phyloP scores from a whole-genome alignment of 306 rosid species.

The Malus fusca region DNA sequence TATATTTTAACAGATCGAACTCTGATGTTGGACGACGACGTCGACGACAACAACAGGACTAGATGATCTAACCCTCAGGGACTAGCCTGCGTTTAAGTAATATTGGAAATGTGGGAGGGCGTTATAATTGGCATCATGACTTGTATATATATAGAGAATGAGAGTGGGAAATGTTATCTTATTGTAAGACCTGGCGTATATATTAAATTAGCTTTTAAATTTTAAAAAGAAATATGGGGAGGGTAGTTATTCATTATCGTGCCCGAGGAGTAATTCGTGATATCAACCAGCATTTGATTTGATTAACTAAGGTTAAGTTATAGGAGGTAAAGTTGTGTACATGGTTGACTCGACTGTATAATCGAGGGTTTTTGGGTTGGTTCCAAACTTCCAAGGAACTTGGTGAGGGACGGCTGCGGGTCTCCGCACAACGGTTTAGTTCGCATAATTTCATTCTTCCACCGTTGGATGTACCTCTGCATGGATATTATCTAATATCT shows the following conservation, averaged over 20 bases:
- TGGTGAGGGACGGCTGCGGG: conserved; percentile 39
- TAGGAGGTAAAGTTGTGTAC: not conserved
- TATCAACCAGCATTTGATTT: not conserved
- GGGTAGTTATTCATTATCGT: not conserved
- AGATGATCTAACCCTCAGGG: not conserved
- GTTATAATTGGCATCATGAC: not conserved
- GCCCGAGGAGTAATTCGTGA: not conserved
- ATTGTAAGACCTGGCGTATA: not conserved
- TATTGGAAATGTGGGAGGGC: not conserved
- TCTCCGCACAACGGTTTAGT: conserved; percentile 30
- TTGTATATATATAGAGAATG: not conserved
- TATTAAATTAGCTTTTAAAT: too few species aligned
- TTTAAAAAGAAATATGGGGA: not conserved
- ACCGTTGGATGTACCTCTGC: conserved; percentile 24
- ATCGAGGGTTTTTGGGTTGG: not conserved
- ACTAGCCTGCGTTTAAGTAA: not conserved
- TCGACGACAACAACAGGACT: not conserved
- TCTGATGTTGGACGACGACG: not conserved
- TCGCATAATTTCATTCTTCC: not conserved
- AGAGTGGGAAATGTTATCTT: not conserved
- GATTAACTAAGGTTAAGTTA: conserved; percentile 15
- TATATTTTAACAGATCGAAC: not conserved
- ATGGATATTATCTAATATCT: conserved; percentile 12
- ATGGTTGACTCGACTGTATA: not conserved
- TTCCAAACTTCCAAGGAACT: conserved; percentile 48